Evolutionary conservation across 2,329 filamentous ascomycete species (phyloP), one percentile per base, ranked within the genome.

Genomic region (Ascochyta viciae-villosae): DNA sequence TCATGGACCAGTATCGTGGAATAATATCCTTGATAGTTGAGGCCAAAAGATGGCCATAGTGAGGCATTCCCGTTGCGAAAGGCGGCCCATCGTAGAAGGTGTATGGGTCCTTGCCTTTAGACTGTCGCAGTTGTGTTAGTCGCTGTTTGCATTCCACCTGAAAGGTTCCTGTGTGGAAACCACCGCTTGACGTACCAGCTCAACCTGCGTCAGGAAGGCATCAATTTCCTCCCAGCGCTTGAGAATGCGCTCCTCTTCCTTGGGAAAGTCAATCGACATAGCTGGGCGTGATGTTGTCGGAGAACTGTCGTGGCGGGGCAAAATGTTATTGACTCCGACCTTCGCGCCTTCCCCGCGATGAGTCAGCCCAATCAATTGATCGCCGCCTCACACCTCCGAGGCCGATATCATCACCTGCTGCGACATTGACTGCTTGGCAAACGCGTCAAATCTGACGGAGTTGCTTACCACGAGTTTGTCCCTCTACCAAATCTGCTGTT

Each of bases 11-110:
- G 77, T 97, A 98, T 66, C 94, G 84, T 8, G 94, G 92, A 64
- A 98, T 96, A 58, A 96, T 95, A 76, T 97, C 94, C 78, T 98
- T 97, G 80, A 97, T 96, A 45, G 93, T 97, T 19, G 92, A 96
- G 34, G 94, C 90, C 64, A 96, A 83, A 49, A 96, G 80, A 77
- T 96, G 92, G 54, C 88, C 86, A 68, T 89, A 88, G 74, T 89
- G 87, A 38, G 86, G 85, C 57, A 86, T 80, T 34, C 85, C 85
- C 6, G 80, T 82, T 19, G 80, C 78, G 64, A 83, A 82, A 2
- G 80, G 81, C 39, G 83, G 83, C 50, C 89, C 64, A 89, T 96
- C 73, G 81, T 97, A 98, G 80, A 99, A 99, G 53, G 92, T 96
- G 75, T 96, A 99, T 50, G 87, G 89, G 62, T 90, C 86, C 60